phyloP scores from a whole-genome alignment of 345 rosid genomes.

The Lumnitzera littorea region DNA sequence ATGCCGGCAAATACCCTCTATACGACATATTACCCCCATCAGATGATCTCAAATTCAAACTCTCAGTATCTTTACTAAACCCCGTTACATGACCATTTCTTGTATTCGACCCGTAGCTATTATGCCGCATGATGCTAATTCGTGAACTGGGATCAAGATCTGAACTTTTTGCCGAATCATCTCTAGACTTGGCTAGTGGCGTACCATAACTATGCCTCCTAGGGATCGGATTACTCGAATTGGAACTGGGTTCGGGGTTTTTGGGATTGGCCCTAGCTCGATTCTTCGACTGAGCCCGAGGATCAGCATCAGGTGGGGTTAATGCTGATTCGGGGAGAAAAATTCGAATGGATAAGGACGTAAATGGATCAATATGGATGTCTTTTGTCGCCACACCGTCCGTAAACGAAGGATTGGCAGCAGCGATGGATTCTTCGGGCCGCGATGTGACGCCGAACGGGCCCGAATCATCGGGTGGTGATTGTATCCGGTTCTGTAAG shows the following conservation, averaged over 20 bases:
- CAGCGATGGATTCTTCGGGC: slow-evolving; percentile 66
- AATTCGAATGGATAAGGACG: slow-evolving; percentile 76
- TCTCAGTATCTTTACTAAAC: slow-evolving; percentile 27
- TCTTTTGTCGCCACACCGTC: slow-evolving; percentile 96
- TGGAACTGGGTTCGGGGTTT: slow-evolving; percentile 2
- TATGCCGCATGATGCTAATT: slow-evolving; percentile 28
- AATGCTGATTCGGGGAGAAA: slow-evolving; percentile 86
- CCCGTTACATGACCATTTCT: slow-evolving; percentile 40
- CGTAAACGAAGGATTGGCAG: slow-evolving; percentile 69
- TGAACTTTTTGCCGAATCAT: slow-evolving; percentile 6
- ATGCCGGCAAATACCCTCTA: slow-evolving; percentile 61
- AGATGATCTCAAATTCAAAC: slow-evolving; percentile 32
- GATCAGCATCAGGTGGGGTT: slow-evolving; percentile 41
- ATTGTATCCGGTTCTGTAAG: slow-evolving; percentile 67
- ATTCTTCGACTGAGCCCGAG: slow-evolving; percentile 19
- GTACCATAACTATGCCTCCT: slow-evolving; percentile 12
- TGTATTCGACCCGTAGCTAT: slow-evolving; percentile 37
- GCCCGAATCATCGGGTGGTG: slow-evolving; percentile 35
- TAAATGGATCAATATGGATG: slow-evolving; percentile 84
- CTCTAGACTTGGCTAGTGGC: slow-evolving; percentile 3
- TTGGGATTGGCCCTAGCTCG: slow-evolving; percentile 3
- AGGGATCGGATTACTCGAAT: not conserved
- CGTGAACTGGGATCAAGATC: slow-evolving; percentile 5
- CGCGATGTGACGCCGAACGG: slow-evolving; percentile 70
- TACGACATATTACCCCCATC: slow-evolving; percentile 30